Evolutionary conservation across 306 rosid genomes (phyloP).

Genomic region (Pueraria montana): DNA sequence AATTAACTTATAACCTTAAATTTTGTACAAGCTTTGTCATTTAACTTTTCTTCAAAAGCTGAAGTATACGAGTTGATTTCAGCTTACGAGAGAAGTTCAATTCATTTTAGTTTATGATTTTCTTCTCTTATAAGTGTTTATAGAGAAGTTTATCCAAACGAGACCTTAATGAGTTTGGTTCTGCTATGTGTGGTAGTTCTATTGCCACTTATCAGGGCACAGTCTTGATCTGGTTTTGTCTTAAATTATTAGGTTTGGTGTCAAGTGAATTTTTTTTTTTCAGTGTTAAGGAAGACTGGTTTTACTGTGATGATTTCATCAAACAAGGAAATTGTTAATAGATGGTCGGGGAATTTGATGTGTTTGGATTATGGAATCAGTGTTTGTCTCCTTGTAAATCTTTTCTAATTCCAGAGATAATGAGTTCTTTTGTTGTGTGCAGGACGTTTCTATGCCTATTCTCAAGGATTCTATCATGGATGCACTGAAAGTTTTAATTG

Average conservation of each 20-base stretch:
- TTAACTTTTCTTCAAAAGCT: neutral
- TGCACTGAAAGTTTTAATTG: constrained; percentile 80
- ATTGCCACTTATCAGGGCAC: neutral
- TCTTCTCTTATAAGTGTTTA: neutral
- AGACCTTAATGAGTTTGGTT: neutral
- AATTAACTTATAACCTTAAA: neutral
- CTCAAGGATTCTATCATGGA: constrained; percentile 72
- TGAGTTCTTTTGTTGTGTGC: constrained; percentile 41
- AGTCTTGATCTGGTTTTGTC: constrained; percentile 22
- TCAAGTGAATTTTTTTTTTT: neutral
- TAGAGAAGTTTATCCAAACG: neutral
- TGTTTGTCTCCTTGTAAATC: neutral
- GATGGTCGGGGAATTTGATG: constrained; percentile 35
- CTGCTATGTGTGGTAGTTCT: neutral
- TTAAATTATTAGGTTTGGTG: constrained; percentile 2
- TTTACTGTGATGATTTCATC: neutral
- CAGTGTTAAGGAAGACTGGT: neutral
- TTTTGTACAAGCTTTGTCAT: neutral
- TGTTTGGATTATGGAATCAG: constrained; percentile 12
- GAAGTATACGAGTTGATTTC: neutral
- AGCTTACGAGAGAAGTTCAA: neutral
- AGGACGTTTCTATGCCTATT: constrained; percentile 72
- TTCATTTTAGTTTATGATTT: neutral
- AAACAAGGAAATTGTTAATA: neutral
- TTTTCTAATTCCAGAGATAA: constrained; percentile 17